These are phyloP conservation scores for Picea mariana DNA, from an alignment of 83 land plant species.

Conservation along the genomic window DNA sequence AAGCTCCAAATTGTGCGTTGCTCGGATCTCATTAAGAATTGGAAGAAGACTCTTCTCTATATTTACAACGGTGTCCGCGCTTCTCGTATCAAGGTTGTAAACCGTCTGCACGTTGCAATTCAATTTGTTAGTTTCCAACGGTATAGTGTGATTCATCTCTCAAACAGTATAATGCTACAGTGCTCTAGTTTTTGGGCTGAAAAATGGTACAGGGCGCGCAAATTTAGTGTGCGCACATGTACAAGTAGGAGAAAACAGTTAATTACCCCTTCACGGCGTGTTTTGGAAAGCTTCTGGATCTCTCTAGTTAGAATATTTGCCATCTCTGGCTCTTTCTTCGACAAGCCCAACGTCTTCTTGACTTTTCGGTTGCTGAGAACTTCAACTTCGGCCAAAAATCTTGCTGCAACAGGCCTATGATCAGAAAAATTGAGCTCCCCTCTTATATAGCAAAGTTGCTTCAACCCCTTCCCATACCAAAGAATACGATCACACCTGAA, in stretches of 20 bases:
- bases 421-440: slow-evolving; percentile 59
- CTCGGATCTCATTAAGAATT: slow-evolving; percentile 4
- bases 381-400: slow-evolving; percentile 56
- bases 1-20: slow-evolving; percentile 11
- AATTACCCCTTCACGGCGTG: background rate
- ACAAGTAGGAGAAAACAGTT: background rate
- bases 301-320: background rate
- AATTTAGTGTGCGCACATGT: too few relatives aligned
- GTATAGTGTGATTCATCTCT: background rate
- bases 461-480: slow-evolving; percentile 62
- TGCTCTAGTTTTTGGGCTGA: too few relatives aligned
- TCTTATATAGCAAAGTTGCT: slow-evolving; percentile 43
- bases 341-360: slow-evolving; percentile 21
- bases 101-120: background rate
- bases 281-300: slow-evolving; percentile 10
- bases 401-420: slow-evolving; percentile 67
- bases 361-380: slow-evolving; percentile 19
- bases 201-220: too few relatives aligned
- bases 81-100: background rate
- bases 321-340: slow-evolving; percentile 11
- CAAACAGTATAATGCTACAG: too few relatives aligned
- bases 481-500: slow-evolving; percentile 81
- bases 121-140: background rate
- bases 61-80: background rate
- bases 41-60: background rate